Conservation (phyloP, 1,284 basidiomycete species). For the Apiotrichum akiyoshidainum region DNA sequence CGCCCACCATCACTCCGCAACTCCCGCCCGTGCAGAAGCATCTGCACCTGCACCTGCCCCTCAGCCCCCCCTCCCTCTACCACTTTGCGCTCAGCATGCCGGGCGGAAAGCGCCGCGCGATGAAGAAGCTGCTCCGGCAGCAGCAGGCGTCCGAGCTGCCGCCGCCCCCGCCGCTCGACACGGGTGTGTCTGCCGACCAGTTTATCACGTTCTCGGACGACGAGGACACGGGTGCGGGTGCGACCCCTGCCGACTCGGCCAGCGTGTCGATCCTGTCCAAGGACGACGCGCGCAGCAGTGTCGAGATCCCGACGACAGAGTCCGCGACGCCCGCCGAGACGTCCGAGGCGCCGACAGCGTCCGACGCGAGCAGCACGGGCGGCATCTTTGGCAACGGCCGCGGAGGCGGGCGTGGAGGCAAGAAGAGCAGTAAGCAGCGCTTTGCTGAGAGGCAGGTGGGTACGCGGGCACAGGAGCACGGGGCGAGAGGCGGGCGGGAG, state of each 20-base stretch:
- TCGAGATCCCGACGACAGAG: neutral
- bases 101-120: slow-evolving; percentile 46
- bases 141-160: slow-evolving; percentile 7
- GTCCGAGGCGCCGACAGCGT: neutral
- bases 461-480: neutral
- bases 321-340: slow-evolving; percentile 6
- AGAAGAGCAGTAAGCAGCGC: slow-evolving; percentile 64
- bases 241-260: neutral
- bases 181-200: neutral
- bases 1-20: too few species aligned
- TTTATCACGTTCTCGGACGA: slow-evolving; percentile 2
- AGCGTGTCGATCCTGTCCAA: neutral
- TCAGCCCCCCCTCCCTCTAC: neutral
- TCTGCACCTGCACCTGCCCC: neutral
- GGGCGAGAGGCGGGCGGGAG: too few species aligned
- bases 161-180: neutral
- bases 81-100: slow-evolving; percentile 33
- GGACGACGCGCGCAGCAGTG: too few species aligned
- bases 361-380: neutral
- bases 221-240: neutral
- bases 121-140: slow-evolving; percentile 43
- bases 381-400: slow-evolving; percentile 10
- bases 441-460: slow-evolving; percentile 75
- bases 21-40: too few species aligned
- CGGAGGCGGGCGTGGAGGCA: slow-evolving; percentile 33